These are phyloP conservation scores for Vicia faba DNA, from an alignment of 306 rosid genomes.

Conservation along the genomic window DNA sequence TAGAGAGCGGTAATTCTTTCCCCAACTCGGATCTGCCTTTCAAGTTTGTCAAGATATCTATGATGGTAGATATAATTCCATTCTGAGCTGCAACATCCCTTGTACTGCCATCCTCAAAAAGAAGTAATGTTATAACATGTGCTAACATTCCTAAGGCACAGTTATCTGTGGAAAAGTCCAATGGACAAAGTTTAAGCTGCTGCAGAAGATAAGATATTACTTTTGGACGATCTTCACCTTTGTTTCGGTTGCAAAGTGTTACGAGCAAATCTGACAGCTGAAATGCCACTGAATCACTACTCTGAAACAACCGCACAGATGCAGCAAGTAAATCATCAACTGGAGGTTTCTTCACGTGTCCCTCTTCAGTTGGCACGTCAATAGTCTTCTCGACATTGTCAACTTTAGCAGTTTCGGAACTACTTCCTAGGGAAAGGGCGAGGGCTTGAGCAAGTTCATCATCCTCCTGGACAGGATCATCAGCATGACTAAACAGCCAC, in stretches of 20 bases:
- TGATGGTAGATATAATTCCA: slow-evolving; percentile 63
- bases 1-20: slow-evolving; percentile 62
- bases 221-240: slow-evolving; percentile 88
- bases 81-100: slow-evolving; percentile 85
- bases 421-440: slow-evolving; percentile 88
- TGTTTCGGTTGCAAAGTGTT: slow-evolving; percentile 82
- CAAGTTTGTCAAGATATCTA: slow-evolving; percentile 72
- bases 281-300: slow-evolving; percentile 86
- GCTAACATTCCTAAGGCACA: slow-evolving; percentile 77
- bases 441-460: slow-evolving; percentile 98
- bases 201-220: slow-evolving; percentile 87
- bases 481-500: slow-evolving; percentile 92
- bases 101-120: slow-evolving; percentile 83
- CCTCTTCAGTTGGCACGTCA: slow-evolving; percentile 76
- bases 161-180: slow-evolving; percentile 73
- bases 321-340: slow-evolving; percentile 89
- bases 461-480: slow-evolving; percentile 99
- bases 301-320: slow-evolving; percentile 76
- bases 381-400: slow-evolving; percentile 74
- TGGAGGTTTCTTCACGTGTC: slow-evolving; percentile 77
- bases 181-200: slow-evolving; percentile 85
- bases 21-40: slow-evolving; percentile 70
- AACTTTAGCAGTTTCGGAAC: slow-evolving; percentile 82
- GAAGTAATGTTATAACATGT: slow-evolving; percentile 81
- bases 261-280: slow-evolving; percentile 91